Evolutionary conservation across 164 flowering plant species (phyloP).

Genomic region (Dillenia turbinata): DNA sequence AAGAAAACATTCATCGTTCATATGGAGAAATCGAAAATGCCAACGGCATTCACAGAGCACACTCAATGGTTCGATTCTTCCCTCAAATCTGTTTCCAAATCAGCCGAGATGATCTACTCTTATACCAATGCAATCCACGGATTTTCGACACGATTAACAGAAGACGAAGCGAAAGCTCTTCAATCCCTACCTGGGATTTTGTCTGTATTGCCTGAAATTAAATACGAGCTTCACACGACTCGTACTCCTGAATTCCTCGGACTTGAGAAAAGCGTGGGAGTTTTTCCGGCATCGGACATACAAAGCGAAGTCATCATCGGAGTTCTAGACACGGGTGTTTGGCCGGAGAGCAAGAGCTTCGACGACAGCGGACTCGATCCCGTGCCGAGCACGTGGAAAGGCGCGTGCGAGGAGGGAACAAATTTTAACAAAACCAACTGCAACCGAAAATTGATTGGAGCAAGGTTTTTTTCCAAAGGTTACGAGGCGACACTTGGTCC

Average conservation of each 20-base stretch:
- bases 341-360: constrained; percentile 16
- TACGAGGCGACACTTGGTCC: neutral
- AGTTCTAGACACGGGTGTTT: constrained; percentile 10
- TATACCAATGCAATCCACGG: constrained; percentile 9
- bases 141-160: neutral
- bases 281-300: neutral
- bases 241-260: constrained; percentile 15
- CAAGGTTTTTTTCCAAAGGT: constrained; percentile 11
- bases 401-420: constrained; percentile 6
- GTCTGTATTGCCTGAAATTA: neutral
- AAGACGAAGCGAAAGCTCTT: constrained; percentile 1
- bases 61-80: constrained; percentile 8
- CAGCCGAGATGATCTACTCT: constrained; percentile 8
- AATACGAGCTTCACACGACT: constrained; percentile 15
- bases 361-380: constrained; percentile 7
- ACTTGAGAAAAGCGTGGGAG: neutral
- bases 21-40: constrained; percentile 8
- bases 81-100: constrained; percentile 9
- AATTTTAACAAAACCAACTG: constrained; percentile 6
- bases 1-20: constrained; percentile 11
- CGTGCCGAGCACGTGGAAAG: constrained; percentile 13
- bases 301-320: constrained; percentile 5
- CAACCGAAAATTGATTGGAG: constrained; percentile 14
- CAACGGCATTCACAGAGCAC: constrained; percentile 1
- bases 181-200: neutral